A percentile compares a stretch with the other conserved stretches of the same genome.
phyloP scores from a whole-genome alignment of 139 green algal species.

The Edaphochlamys debaryana region DNA sequence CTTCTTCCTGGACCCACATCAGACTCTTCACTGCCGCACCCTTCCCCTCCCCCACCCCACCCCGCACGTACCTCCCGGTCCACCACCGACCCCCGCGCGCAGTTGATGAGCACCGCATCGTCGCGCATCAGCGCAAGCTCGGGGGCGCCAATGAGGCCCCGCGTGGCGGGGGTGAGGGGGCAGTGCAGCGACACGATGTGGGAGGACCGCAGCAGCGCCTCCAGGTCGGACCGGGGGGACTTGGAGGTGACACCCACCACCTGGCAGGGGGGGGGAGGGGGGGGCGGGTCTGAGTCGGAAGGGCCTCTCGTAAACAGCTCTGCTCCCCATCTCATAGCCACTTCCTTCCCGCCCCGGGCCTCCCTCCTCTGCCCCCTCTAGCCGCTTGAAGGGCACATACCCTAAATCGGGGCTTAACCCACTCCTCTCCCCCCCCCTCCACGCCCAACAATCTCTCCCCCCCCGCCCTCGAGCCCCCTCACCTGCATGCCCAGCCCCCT shows the following conservation, averaged over 20 bases:
- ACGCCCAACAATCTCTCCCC: no score
- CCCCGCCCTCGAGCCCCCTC: no score
- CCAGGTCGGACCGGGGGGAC: conserved; percentile 47
- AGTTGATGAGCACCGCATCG: conserved; percentile 62
- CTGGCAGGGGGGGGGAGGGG: not conserved
- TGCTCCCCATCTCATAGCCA: no score
- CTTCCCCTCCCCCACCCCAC: no score
- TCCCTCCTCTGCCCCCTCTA: no score
- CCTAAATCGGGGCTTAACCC: no score
- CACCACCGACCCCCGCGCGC: conserved; percentile 48
- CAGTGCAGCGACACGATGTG: conserved; percentile 65
- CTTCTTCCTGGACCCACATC: no score
- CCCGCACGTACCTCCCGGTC: conserved; percentile 47
- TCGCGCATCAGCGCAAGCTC: conserved; percentile 58
- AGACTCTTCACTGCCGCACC: no score
- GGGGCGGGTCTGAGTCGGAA: not conserved
- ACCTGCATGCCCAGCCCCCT: conserved; percentile 65
- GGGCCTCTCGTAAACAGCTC: not conserved
- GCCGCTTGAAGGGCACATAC: no score
- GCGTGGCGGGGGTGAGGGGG: conserved; percentile 52
- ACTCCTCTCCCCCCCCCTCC: no score
- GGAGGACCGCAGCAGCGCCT: conserved; percentile 44
- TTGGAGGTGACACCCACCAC: conserved; percentile 37
- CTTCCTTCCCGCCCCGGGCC: no score
- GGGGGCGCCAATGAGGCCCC: conserved; percentile 49